Base-by-base conservation (phyloP, 108 stramenopile genomes). In the Skeletonema costatum region DNA sequence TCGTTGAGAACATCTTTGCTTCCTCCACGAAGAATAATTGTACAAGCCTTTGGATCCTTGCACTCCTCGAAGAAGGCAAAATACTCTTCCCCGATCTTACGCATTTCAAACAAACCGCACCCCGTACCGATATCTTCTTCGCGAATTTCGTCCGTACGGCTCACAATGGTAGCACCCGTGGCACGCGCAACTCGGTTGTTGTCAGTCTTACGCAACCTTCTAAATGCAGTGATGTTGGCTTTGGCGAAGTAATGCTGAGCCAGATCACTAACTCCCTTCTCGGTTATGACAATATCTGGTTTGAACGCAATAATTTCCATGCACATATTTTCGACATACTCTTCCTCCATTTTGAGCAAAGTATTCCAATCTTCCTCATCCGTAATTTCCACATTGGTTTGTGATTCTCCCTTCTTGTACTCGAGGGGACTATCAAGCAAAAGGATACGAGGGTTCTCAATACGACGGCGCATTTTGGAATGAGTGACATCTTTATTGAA, bases 381-480 rank as follows among this genome's bases (percentile, higher is more conserved):
- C 56, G 97, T 97, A 73, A 99, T 97, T 82, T 99, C 99, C 64
- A 99, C 97, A 74, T 97, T 98, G 25, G 99, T 97, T 78, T 98
- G 97, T 8, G 91, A 90, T 87, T 99, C 99, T 68, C 97, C 98
- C 92, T 99, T 99, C 91, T 99, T 99, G 92, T 99, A 99, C 84
- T 99, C 99, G 38, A 99, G 86, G 14, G 99, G 98, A 69, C 96
- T 93, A 84, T 99, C 99, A 31, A 99, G 71, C 68, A 99, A 89
- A 5, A 99, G 75, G 53, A 99, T 97, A 44, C 99, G 96, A 11
- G 99, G 99, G 76, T 97, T 98, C 75, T 98, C 99, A 86, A 99
- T 99, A 64, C 92, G 87, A 66, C 98, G 92, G 53, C 97, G 87
- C 99, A 99, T 99, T 80, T 97, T 97, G 65, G 98, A 91, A 87